These are phyloP conservation scores for Erodium maritimum DNA, from an alignment of 345 rosid genomes.

Conservation along the genomic window DNA sequence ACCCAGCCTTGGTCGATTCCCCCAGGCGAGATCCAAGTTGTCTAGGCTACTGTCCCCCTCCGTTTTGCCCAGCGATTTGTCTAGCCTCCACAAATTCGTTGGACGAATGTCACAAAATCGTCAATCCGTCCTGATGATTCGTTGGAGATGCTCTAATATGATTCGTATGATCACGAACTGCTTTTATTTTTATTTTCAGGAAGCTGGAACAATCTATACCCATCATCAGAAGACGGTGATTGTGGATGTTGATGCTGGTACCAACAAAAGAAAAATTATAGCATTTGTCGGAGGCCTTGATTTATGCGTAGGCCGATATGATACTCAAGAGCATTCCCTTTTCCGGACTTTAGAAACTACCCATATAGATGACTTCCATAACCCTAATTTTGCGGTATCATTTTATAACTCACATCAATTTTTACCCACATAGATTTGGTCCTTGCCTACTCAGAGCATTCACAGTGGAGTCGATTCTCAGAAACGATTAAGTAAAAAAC, in stretches of 20 bases:
- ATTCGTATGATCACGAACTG: background rate
- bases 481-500: too few relatives aligned
- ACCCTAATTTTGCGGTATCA: conserved; percentile 20
- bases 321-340: conserved; percentile 55
- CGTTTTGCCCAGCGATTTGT: too few relatives aligned
- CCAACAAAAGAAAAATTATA: conserved; percentile 38
- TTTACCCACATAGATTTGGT: too few relatives aligned
- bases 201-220: conserved; percentile 65
- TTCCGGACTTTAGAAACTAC: conserved; percentile 42
- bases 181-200: conserved; percentile 30
- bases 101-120: too few relatives aligned
- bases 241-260: conserved; percentile 70
- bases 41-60: too few relatives aligned
- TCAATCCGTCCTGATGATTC: too few relatives aligned
- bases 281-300: conserved; percentile 77
- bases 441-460: too few relatives aligned
- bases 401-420: conserved; percentile 13
- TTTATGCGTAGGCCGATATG: conserved; percentile 52
- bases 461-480: too few relatives aligned
- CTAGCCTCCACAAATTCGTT: too few relatives aligned
- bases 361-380: conserved; percentile 46
- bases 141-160: too few relatives aligned
- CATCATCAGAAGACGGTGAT: conserved; percentile 81
- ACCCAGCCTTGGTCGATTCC: too few relatives aligned
- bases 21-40: too few relatives aligned